Base-by-base conservation (phyloP, 2,329 filamentous ascomycete species). In the Fusarium subtropicale region DNA sequence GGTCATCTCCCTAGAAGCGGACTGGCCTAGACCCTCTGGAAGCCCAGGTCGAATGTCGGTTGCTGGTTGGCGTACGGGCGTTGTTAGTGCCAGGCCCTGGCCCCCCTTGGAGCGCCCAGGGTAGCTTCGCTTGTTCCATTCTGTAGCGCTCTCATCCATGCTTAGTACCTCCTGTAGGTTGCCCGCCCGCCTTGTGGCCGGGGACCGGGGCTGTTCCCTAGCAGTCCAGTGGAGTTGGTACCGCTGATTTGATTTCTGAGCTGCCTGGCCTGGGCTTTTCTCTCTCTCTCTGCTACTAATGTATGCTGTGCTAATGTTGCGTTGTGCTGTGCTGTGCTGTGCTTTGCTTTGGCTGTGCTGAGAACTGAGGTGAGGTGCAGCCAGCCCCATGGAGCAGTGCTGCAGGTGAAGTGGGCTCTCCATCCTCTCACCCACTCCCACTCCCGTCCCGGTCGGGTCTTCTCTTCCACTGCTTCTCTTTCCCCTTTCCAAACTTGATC, bases 401-500 rank as follows among this genome's bases (percentile, higher is more conserved):
- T 28, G 39, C 42, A 55, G 39, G 39, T 47, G 51, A 42, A 42
- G 58, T 66, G 62, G 60, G 46, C 60, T 60, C 54, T 44, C n/a
- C 45, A 38, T 51, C 48, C 54, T 60, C 51, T 46, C 57, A 53
- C 58, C 52, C 36, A 22, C n/a, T 39, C 24, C 41, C 24, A 44
- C 41, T 69, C 66, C 57, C 61, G 48, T 61, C 55, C 57, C 60
- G 22, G 57, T 62, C 60, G 46, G 31, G 42, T 56, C 42, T 34
- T 48, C 58, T 66, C 58, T 64, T 64, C 50, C 66, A 63, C 61
- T 63, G 57, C 60, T 63, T 63, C 60, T 53, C 64, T 71, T 70
- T 73, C 71, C 72, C 71, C 66, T 74, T 74, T 63, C 68, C 45
- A 69, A 70, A 65, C 72, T 66, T 65, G 63, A 60, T 71, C 70